Evolutionary conservation across 495 filamentous ascomycete species (phyloP).

Genomic region (Aspergillus leporis): DNA sequence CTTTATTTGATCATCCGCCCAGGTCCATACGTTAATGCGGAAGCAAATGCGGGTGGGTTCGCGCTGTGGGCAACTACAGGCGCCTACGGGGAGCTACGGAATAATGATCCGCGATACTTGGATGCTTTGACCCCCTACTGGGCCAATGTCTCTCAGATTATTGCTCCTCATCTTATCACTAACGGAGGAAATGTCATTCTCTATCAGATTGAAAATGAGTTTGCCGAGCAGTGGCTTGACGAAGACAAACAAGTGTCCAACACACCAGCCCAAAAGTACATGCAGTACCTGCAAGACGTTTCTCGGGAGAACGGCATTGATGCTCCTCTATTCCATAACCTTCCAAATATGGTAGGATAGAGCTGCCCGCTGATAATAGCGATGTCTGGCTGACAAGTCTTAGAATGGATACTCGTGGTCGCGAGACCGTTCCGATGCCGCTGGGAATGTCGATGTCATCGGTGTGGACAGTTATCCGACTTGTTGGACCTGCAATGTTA

Average conservation of each 20-base stretch:
- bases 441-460: slow-evolving; percentile 58
- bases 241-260: slow-evolving; percentile 43
- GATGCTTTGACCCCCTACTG: slow-evolving; percentile 53
- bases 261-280: slow-evolving; percentile 50
- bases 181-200: slow-evolving; percentile 56
- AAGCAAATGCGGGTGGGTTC: slow-evolving; percentile 59
- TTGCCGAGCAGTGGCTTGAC: slow-evolving; percentile 55
- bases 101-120: slow-evolving; percentile 58
- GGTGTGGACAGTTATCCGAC: slow-evolving; percentile 61
- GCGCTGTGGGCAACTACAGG: slow-evolving; percentile 63
- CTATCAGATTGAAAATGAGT: slow-evolving; percentile 65
- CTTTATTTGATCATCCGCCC: slow-evolving; percentile 41
- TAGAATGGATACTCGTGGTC: slow-evolving; percentile 51
- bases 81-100: slow-evolving; percentile 57
- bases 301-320: slow-evolving; percentile 54
- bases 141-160: slow-evolving; percentile 47
- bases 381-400: background rate
- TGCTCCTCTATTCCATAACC: slow-evolving; percentile 55
- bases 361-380: too few species aligned
- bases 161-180: slow-evolving; percentile 54
- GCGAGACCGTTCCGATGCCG: slow-evolving; percentile 51
- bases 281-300: slow-evolving; percentile 53
- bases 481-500: slow-evolving; percentile 61
- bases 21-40: slow-evolving; percentile 49
- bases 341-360: slow-evolving; percentile 45